Evolutionary conservation across 352 stramenopile genomes (phyloP).

Genomic region (Globisporangium mamillatum): DNA sequence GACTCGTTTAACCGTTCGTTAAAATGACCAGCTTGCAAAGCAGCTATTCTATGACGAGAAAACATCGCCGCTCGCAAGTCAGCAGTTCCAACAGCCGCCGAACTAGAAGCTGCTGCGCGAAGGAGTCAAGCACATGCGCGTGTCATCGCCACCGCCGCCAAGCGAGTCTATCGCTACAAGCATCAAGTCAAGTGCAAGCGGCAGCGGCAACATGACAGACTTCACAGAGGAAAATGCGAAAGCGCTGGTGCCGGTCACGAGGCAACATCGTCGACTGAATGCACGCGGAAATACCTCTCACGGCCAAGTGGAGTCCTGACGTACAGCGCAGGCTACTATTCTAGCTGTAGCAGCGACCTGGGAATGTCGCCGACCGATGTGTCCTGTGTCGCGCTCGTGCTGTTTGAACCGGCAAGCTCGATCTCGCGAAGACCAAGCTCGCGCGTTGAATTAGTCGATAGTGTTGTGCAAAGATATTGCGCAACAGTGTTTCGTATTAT

Average conservation of each 20-base stretch:
- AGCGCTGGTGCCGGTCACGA: slow-evolving; percentile 7
- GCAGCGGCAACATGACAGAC: slow-evolving; percentile 32
- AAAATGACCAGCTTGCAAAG: too few species aligned
- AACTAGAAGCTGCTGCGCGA: slow-evolving; percentile 39
- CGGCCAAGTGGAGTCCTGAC: slow-evolving; percentile 9
- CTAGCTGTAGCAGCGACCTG: slow-evolving; percentile 9
- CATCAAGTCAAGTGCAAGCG: slow-evolving; percentile 10
- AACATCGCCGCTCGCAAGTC: too few species aligned
- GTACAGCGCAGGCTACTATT: background rate
- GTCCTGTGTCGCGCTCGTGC: slow-evolving; percentile 47
- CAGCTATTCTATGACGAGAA: too few species aligned
- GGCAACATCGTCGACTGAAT: background rate
- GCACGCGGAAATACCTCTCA: background rate
- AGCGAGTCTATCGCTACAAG: slow-evolving; percentile 12
- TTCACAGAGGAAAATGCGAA: slow-evolving; percentile 2
- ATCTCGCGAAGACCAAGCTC: slow-evolving; percentile 24
- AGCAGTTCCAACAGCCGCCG: slow-evolving; percentile 4
- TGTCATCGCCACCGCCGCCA: slow-evolving; percentile 39
- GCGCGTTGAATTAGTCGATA: slow-evolving; percentile 52
- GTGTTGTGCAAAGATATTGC: background rate
- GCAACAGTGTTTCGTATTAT: too few species aligned
- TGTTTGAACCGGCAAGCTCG: slow-evolving; percentile 49
- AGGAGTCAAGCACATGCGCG: slow-evolving; percentile 68
- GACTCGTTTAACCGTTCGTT: too few species aligned
- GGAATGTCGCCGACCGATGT: slow-evolving; percentile 20